phyloP scores from a whole-genome alignment of 306 rosid genomes.

The Phaseolus lunatus region DNA sequence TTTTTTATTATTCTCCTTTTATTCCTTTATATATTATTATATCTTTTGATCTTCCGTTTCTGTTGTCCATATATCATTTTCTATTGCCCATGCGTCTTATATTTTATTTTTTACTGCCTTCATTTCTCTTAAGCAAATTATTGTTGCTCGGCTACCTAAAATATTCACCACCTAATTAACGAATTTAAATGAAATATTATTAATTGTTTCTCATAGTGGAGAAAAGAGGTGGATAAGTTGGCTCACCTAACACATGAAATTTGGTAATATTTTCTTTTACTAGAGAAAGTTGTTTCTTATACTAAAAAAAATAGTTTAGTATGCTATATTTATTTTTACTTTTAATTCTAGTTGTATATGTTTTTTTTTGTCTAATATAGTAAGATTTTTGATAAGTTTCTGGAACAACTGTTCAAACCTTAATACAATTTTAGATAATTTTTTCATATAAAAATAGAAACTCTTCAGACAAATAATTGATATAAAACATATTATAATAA shows the following conservation, averaged over 20 bases:
- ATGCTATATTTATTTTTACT: not conserved
- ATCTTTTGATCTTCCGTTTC: not conserved
- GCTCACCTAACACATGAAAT: not conserved
- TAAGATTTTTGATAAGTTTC: no score
- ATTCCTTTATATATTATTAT: not conserved
- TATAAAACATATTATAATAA: not conserved
- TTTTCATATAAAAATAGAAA: not conserved
- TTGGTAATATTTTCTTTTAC: not conserved
- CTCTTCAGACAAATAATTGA: not conserved
- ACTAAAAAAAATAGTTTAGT: not conserved
- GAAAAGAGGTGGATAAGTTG: not conserved
- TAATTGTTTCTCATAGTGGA: not conserved
- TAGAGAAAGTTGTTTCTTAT: not conserved
- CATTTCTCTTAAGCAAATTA: not conserved
- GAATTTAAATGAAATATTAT: not conserved
- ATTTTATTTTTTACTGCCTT: not conserved
- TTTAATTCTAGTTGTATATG: not conserved
- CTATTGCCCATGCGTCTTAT: not conserved
- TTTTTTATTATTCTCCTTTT: no score
- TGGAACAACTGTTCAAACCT: no score
- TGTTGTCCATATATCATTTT: not conserved
- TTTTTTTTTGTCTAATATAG: not conserved
- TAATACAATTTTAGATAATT: no score
- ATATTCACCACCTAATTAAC: not conserved
- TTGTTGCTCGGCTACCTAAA: not conserved